Evolutionary conservation across 1,139 yeast genomes (phyloP).

Genomic region (Candida pseudocylindracea): DNA sequence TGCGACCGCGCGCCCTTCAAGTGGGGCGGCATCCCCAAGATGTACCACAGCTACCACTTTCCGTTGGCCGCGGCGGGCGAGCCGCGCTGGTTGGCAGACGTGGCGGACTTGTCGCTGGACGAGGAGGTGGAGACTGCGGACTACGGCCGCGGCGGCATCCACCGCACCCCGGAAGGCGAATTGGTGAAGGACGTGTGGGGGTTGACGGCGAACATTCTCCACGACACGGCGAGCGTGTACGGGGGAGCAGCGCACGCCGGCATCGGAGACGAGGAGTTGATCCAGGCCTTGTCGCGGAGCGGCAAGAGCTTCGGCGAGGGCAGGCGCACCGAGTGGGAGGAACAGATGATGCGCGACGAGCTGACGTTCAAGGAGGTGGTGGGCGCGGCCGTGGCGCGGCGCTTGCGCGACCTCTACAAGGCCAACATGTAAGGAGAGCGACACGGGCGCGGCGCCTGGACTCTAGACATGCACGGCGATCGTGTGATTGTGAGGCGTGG

Average conservation of each 20-base stretch:
- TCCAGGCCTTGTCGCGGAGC: conserved; percentile 26
- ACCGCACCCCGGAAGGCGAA: conserved; percentile 5
- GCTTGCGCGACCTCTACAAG: too few species aligned
- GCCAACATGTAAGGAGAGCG: too few species aligned
- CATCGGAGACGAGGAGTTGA: conserved; percentile 46
- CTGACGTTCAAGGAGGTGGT: too few species aligned
- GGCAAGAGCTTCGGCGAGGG: conserved; percentile 11
- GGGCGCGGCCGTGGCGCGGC: too few species aligned
- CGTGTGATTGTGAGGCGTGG: too few species aligned
- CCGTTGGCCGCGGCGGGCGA: conserved; percentile 32
- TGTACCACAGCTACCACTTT: conserved; percentile 35
- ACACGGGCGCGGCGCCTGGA: too few species aligned
- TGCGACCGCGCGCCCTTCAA: conserved; percentile 16
- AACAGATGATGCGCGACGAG: too few species aligned
- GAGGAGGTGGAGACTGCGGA: conserved; percentile 4
- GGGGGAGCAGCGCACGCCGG: conserved; percentile 3
- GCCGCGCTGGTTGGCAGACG: conserved; percentile 36
- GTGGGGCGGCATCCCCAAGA: conserved; percentile 62
- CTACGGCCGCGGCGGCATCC: conserved; percentile 7
- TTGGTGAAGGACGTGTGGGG: conserved; percentile 53
- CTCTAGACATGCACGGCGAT: too few species aligned
- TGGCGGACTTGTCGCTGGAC: conserved; percentile 30
- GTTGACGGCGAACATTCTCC: conserved; percentile 64
- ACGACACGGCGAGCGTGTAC: conserved; percentile 49
- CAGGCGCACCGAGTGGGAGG: too few species aligned